phyloP scores from a whole-genome alignment of 352 stramenopile species.

The Pythium grandisporangium region DNA sequence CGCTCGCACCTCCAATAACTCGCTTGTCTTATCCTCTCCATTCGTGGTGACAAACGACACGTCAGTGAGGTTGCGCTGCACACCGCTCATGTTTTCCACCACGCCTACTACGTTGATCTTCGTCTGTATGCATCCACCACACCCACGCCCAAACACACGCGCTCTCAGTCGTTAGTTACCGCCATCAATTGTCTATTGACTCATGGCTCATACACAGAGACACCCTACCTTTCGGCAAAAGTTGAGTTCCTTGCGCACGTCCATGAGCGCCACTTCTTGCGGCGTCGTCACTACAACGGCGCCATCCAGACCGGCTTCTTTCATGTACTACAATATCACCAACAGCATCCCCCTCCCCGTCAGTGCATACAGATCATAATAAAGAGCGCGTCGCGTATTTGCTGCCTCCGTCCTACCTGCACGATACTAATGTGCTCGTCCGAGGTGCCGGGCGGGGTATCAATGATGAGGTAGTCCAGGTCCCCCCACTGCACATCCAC shows the following conservation, averaged over 20 bases:
- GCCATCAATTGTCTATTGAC: too few species aligned
- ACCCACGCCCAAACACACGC: not conserved
- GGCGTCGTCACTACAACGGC: slow-evolving; percentile 99
- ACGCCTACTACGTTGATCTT: slow-evolving; percentile 85
- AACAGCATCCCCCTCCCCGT: too few species aligned
- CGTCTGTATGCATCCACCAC: slow-evolving; percentile 18
- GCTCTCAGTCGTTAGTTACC: too few species aligned
- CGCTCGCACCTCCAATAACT: slow-evolving; percentile 43
- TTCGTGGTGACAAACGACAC: slow-evolving; percentile 55
- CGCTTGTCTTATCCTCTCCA: slow-evolving; percentile 44
- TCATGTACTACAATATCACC: slow-evolving; percentile 97
- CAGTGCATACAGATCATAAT: too few species aligned
- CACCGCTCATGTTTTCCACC: slow-evolving; percentile 99
- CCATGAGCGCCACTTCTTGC: slow-evolving; percentile 98
- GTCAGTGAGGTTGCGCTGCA: slow-evolving; percentile 76
- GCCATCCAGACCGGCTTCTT: slow-evolving; percentile 91
- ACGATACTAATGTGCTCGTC: slow-evolving; percentile 99
- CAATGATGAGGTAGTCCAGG: slow-evolving; percentile 99
- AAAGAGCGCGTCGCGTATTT: too few species aligned
- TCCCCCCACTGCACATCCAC: slow-evolving; percentile 99
- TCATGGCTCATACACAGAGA: too few species aligned
- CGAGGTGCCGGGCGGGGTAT: slow-evolving; percentile 98
- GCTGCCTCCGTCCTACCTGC: slow-evolving; percentile 77
- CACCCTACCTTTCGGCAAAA: slow-evolving; percentile 97
- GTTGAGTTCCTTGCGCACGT: slow-evolving; percentile 99